These are phyloP conservation scores for Letharia columbiana DNA, from an alignment of 495 filamentous ascomycete species.

Conservation along the genomic window DNA sequence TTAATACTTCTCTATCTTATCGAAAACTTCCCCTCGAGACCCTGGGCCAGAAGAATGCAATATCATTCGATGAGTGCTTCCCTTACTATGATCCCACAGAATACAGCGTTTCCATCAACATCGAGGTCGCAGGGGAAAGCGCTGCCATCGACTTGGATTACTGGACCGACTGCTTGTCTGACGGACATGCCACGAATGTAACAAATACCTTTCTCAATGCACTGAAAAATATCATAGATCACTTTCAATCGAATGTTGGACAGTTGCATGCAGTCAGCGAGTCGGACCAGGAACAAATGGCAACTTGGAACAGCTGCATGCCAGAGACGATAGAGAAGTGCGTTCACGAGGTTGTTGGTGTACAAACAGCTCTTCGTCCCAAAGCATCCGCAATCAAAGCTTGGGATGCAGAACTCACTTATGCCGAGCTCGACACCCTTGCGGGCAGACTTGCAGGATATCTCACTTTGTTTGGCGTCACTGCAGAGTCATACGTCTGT, in stretches of 20 bases:
- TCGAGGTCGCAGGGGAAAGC: slow-evolving; percentile 40
- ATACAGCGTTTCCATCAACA: slow-evolving; percentile 46
- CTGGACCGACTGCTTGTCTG: slow-evolving; percentile 45
- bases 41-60: slow-evolving; percentile 25
- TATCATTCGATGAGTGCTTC: slow-evolving; percentile 35
- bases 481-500: slow-evolving; percentile 32
- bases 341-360: slow-evolving; percentile 37
- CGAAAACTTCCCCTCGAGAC: slow-evolving; percentile 32
- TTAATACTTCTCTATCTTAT: slow-evolving; percentile 43
- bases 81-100: slow-evolving; percentile 49
- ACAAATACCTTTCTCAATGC: slow-evolving; percentile 40
- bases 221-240: slow-evolving; percentile 36
- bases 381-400: slow-evolving; percentile 35
- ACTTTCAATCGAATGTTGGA: slow-evolving; percentile 30
- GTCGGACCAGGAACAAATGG: slow-evolving; percentile 33
- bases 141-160: slow-evolving; percentile 47
- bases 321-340: slow-evolving; percentile 34
- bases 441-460: slow-evolving; percentile 40
- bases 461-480: slow-evolving; percentile 35
- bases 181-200: slow-evolving; percentile 44
- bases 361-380: slow-evolving; percentile 33
- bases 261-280: slow-evolving; percentile 35
- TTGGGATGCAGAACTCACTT: slow-evolving; percentile 46
- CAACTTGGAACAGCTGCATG: slow-evolving; percentile 38
- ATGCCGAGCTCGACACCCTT: slow-evolving; percentile 40